Conservation (phyloP, 2,329 filamentous ascomycete genomes). For the Torrubiellomyces zombiae region DNA sequence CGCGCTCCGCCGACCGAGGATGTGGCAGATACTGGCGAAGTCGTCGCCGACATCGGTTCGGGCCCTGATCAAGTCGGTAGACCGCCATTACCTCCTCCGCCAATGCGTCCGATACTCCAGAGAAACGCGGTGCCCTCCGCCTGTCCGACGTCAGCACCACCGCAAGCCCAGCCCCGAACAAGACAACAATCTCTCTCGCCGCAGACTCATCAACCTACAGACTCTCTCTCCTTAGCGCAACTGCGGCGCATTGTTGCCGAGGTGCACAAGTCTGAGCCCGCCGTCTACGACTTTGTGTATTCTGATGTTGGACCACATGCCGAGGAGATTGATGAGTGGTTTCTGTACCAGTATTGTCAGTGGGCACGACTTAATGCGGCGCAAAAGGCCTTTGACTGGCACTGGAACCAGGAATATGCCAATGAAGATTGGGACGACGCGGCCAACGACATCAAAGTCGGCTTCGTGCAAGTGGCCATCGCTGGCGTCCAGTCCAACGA, state of each 20-base stretch:
- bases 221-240: conserved; percentile 62
- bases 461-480: conserved; percentile 41
- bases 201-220: conserved; percentile 25
- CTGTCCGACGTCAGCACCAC: conserved; percentile 7
- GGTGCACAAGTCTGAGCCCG: conserved; percentile 50
- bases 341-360: conserved; percentile 78
- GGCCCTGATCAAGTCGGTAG: conserved; percentile 20
- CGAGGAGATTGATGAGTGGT: conserved; percentile 95
- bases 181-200: conserved; percentile 8
- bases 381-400: conserved; percentile 59
- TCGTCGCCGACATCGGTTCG: conserved; percentile 13
- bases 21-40: conserved; percentile 24
- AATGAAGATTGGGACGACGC: conserved; percentile 47
- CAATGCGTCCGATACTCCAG: conserved; percentile 6
- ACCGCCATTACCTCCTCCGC: conserved; percentile 7
- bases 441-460: conserved; percentile 33
- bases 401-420: conserved; percentile 44
- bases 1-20: conserved; percentile 16
- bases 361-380: conserved; percentile 61
- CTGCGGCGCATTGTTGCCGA: conserved; percentile 58
- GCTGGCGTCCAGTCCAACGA: conserved; percentile 26
- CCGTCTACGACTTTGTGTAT: conserved; percentile 76
- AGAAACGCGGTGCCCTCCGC: conserved; percentile 12
- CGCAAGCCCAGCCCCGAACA: conserved; percentile 5
- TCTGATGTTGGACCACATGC: conserved; percentile 56